Evolutionary conservation across 2,329 filamentous ascomycete species (phyloP), one percentile per base, ranked within the genome.

Genomic region (Colletotrichum echinochloae): DNA sequence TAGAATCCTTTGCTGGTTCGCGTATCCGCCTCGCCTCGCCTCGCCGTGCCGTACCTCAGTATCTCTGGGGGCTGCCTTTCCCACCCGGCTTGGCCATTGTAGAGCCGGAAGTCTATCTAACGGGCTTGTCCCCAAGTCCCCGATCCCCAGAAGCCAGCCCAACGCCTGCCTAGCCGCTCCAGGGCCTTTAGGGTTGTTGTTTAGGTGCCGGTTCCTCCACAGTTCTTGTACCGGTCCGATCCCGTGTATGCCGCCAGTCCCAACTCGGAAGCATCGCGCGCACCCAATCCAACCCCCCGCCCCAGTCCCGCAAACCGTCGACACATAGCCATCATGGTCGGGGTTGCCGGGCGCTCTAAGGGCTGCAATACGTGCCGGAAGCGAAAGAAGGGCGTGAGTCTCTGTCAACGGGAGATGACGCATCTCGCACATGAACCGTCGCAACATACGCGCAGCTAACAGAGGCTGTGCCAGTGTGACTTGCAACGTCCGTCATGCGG

Each of bases 311-410:
- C 44, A 11, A n/a, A 59, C 20, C 23, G 26, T 14, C 28, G 20
- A 12, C 37, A 49, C 16, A 46, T 23, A n/a, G 5, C 5, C 44
- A 12, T 46, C 49, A 74, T 74, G 73, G 72, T 73, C 11, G 73
- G 73, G 11, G 73, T 73, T 26, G 72, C 73, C 5, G 73, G 73
- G 11, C 73, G 65, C 52, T 74, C 73, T 41, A 74, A 73, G 49
- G 73, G 67, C 14, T 74, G 72, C 54, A 72, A 73, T 39, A 74
- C 71, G 20, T 74, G 73, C 57, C 67, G 72, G 11, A 68, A 57
- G 28, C 71, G 72, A 18, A 74, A 74, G 63, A 74, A 74, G 51
- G 73, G 73, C 49, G 73, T 74, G 55, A 62, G 73, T 69, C 2
- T 39, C 18, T 35, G 12, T 11, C n/a, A 12, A 37, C 9, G n/a